These are phyloP conservation scores for Exophiala sp. DNA, from an alignment of 2,329 filamentous ascomycete genomes.

Conservation along the genomic window DNA sequence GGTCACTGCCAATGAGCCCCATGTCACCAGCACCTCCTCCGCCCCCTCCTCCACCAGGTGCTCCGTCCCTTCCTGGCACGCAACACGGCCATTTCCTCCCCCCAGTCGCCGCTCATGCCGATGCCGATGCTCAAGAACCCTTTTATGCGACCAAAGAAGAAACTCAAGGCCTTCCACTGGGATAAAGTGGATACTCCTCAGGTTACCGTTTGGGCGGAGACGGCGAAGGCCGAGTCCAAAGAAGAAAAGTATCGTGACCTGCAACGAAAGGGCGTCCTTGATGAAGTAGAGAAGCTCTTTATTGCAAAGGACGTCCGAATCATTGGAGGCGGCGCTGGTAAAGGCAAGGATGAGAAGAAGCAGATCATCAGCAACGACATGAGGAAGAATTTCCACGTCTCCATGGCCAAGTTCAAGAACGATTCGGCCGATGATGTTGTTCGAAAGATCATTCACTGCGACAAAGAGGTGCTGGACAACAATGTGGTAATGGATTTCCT, in stretches of 20 bases:
- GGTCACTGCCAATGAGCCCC: constrained; percentile 31
- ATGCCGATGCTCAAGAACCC: constrained; percentile 62
- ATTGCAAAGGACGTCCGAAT: constrained; percentile 94
- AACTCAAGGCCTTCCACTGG: constrained; percentile 98
- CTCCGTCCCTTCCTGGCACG: constrained; percentile 55
- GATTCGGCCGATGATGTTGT: constrained; percentile 76
- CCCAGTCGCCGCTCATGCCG: constrained; percentile 54
- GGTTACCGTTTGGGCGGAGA: constrained; percentile 89
- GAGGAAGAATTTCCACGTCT: constrained; percentile 86
- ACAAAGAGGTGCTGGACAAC: constrained; percentile 81
- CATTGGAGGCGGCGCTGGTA: constrained; percentile 59
- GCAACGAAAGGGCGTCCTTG: constrained; percentile 87
- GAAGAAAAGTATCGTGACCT: constrained; percentile 95
- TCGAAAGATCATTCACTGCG: constrained; percentile 92
- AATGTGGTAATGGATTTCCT: constrained; percentile 93
- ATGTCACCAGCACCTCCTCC: constrained; percentile 39
- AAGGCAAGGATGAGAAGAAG: constrained; percentile 91
- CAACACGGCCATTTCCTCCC: constrained; percentile 67
- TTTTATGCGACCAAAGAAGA: constrained; percentile 90
- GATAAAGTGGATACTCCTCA: constrained; percentile 93
- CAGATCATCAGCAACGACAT: constrained; percentile 90
- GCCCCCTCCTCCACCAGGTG: constrained; percentile 61
- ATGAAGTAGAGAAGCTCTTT: constrained; percentile 96
- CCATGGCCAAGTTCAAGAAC: constrained; percentile 87
- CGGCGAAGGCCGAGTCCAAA: constrained; percentile 77